Evolutionary conservation across 805 yeast genomes (phyloP), one percentile per base, ranked within the genome.

Genomic region (Babjeviella inositovora): DNA sequence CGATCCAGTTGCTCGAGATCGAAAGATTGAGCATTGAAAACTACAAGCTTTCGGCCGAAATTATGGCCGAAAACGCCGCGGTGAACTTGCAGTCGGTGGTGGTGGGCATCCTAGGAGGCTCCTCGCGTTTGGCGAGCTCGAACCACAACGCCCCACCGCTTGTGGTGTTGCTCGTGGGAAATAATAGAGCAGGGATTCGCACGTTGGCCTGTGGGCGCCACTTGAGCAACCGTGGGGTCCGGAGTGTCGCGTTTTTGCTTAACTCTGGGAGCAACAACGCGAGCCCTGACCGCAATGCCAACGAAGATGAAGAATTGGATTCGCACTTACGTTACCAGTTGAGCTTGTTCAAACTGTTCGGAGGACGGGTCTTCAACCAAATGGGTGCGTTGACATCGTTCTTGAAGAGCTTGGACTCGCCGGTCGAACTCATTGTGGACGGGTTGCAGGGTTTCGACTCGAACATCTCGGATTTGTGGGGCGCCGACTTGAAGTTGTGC

Each of bases 401-500:
- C 17, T 43, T 54, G 33, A 52, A 41, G 8, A 60, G 62, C 27
- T 47, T 70, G 18, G 77, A 73, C 21, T 62, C 80, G 2, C 90
- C 93, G 0, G 68, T 79, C 9, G 93, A 82, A 39, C 53, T 84
- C 29, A 62, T 82, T 7, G 39, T 84, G 11, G 96, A 84, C 43
- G 90, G 84, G 2, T 53, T 84, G 34, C 93, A 79, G 40, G 95
- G 94, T 1, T 74, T 67, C 32, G 90, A 80, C 34, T 63, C 69
- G 13, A 75, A 65, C 25, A 45, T 79, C 24, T 60, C 61, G 15
- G 90, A 77, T 40, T 43, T 73, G 18, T 53, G 48, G 23, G 57
- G 48, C 9, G 44, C 44, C 21, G 72, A 65, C 24, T 32, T 57
- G 11, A 35, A 45, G 13, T 35, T 37, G 12, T 54, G 64, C 7